Evolutionary conservation across 306 rosid species (phyloP), one percentile per base, ranked within the genome.

Genomic region (Lotus japonicus): DNA sequence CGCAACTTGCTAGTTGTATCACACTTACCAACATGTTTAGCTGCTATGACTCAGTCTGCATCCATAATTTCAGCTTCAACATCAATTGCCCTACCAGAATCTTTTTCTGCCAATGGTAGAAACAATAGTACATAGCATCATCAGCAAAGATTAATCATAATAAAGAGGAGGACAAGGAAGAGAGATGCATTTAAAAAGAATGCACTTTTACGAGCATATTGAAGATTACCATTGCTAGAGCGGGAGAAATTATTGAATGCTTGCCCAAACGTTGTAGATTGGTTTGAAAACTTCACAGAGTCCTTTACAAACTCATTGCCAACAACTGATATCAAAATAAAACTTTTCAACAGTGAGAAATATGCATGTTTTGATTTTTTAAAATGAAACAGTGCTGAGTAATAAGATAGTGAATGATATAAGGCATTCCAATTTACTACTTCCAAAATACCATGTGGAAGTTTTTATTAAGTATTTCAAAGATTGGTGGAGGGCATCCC

Each of bases 31-130:
- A 75, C 56, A 11, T 46, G 62, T 9, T 58, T 26, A 45, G 79
- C 75, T 72, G 33, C 3, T 9, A 49, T 48, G 66, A 58, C 54
- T 88, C 84, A 94, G 53, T 94, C 99, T 49, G 81, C 99, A 73
- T 94, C 99, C 76, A 84, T 88, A 28, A 94, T 62, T 70, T 94
- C 97, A 26, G 97, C 99, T 88, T 94, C 99, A 67, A 94, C 73
- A 73, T 94, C 99, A 63, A 94, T 85, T 33, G 85, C 85, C 6
- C 19, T 74, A 44, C 88, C 64, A 35, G 92, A 83, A 74, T 87
- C 81, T 71, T 86, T 85, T 52, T 83, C 99, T 94, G 82, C 17
- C 71, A 74, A 9, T n/a, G n/a, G 56, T n/a, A 46, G 15, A 44
- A 55, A 49, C 42, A 76, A 58, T 0, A 17, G 36, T 12, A 45